Conservation (phyloP, 176 grass and related monocot species). For the Aegilops sharonensis region DNA sequence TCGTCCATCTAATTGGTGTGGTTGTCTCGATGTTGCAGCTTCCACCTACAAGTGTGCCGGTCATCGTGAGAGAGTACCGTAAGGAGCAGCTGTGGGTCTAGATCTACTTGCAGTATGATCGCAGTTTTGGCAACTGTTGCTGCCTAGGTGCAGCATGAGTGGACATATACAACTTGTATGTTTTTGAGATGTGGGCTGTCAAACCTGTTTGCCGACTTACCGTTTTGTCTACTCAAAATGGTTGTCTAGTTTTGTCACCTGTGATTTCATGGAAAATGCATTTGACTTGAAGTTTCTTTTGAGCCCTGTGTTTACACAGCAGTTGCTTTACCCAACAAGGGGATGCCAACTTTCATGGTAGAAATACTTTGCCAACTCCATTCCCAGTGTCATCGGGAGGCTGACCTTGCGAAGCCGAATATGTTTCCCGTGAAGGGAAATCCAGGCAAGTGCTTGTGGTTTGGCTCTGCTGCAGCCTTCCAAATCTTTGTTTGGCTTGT, state of each 20-base stretch:
- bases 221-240: constrained; percentile 22
- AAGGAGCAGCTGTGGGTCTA: constrained; percentile 86
- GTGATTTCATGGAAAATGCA: constrained; percentile 39
- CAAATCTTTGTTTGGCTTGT: too few species aligned
- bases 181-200: constrained; percentile 28
- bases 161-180: constrained; percentile 12
- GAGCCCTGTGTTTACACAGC: background rate
- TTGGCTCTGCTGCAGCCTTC: too few species aligned
- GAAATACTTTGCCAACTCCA: background rate
- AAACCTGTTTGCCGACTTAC: constrained; percentile 13
- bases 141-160: background rate
- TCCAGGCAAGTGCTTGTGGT: too few species aligned
- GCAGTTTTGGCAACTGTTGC: constrained; percentile 34
- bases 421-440: background rate
- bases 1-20: constrained; percentile 17
- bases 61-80: constrained; percentile 76
- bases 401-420: background rate
- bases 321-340: background rate
- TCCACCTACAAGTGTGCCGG: constrained; percentile 86
- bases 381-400: background rate
- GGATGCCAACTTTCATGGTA: background rate
- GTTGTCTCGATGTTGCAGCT: constrained; percentile 47
- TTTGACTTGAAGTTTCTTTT: background rate
- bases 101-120: constrained; percentile 20
- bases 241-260: constrained; percentile 35